Evolutionary conservation across 257 asterid genomes (phyloP), one percentile per base, ranked within the genome.

Genomic region (Scutellaria galericulata): DNA sequence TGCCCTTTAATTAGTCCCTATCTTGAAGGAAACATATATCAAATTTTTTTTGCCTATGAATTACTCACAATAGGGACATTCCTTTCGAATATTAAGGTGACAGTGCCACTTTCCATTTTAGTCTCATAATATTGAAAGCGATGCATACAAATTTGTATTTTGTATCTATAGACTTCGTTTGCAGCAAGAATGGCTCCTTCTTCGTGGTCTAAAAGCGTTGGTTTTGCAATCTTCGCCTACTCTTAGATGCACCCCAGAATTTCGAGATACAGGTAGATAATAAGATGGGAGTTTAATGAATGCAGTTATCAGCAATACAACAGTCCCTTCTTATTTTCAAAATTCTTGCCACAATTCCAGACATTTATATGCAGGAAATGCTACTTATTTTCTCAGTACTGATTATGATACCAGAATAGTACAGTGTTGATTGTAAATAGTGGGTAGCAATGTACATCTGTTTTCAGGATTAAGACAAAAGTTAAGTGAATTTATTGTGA

Each of bases 1-100:
- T 31, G 70, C 64, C 35, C 63, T 78, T 71, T 46, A 78, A 60
- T 71, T 66, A 60, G 65, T 41, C 41, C 42, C 70, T 62, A 41
- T 55, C 42, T 56, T 75, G 70, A 67, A 61, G 59, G 73, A 74
- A 56, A n/a, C 83, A 78, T 53, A 5, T 71, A 71, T 62, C 40
- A 14, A 44, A 51, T 12, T 37, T 46, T 37, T 54, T n/a, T 60
- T 3, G 53, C 76, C n/a, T 48, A 6, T 55, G 62, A 63, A 9
- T 71, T 67, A 42, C 59, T 46, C 35, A 31, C 31, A 39, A 7
- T 48, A 12, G n/a, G 18, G 41, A 31, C 14, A 1, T 31, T 14
- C 5, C 37, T 31, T 31, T 31, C 37, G 37, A 31, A 31, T 5
- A 31, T 31, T 31, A 31, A 31, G 37, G 4, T 31, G 37, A 31